A percentile compares a stretch with the other conserved stretches of the same genome.
Evolutionary conservation across 1,284 basidiomycete species (phyloP).

Genomic region (Veloboletus limbatus): DNA sequence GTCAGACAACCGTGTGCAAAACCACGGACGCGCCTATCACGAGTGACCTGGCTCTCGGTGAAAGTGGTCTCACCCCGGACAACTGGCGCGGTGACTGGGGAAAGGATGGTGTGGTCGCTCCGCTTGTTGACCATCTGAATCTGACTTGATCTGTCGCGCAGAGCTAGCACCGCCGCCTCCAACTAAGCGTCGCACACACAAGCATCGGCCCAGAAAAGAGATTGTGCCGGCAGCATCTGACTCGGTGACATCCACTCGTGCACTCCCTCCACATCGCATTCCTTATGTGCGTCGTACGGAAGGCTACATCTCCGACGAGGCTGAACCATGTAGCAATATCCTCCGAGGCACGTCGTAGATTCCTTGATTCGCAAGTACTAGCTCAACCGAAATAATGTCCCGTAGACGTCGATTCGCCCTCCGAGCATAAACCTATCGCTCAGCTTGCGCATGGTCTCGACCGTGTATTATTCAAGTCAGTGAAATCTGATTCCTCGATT

Average conservation of each 20-base stretch:
- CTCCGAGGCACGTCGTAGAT: constrained; percentile 21
- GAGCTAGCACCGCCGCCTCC: constrained; percentile 23
- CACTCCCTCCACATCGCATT: constrained; percentile 22
- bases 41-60: no score
- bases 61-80: no score
- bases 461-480: constrained; percentile 82
- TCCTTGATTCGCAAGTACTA: no score
- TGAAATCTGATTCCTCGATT: constrained; percentile 12
- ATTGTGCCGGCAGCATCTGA: constrained; percentile 5
- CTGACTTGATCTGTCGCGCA: background rate
- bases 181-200: constrained; percentile 5
- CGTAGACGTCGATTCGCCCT: constrained; percentile 47
- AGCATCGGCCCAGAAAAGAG: constrained; percentile 13
- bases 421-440: constrained; percentile 59
- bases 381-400: no score
- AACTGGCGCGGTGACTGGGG: constrained; percentile 25
- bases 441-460: constrained; percentile 76
- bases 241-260: constrained; percentile 6
- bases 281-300: constrained; percentile 40
- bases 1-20: no score
- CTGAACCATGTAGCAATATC: constrained; percentile 27
- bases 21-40: no score
- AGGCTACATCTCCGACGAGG: constrained; percentile 39
- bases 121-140: no score
- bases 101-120: constrained; percentile 20